Percentiles rank a stretch among this genome's conserved stretches.
These are phyloP conservation scores for Lachnellula arida DNA, from an alignment of 2,329 filamentous ascomycete genomes.

Conservation along the genomic window DNA sequence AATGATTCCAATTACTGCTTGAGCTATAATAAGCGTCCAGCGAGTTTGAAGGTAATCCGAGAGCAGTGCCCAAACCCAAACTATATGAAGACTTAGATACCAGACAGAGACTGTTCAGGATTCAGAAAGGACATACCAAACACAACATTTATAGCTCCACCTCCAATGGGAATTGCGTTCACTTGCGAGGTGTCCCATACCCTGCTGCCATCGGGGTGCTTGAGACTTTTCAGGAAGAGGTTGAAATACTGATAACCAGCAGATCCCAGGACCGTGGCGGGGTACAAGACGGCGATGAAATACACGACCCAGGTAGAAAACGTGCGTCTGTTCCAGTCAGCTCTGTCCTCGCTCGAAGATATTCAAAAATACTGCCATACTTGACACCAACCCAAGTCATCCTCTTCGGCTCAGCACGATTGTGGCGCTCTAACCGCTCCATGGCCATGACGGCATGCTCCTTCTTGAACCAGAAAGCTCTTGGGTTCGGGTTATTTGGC, in stretches of 20 bases:
- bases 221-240: slow-evolving; percentile 39
- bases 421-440: slow-evolving; percentile 40
- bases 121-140: slow-evolving; percentile 25
- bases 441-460: slow-evolving; percentile 40
- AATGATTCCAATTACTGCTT: slow-evolving; percentile 43
- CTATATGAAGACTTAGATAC: slow-evolving; percentile 17
- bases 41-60: slow-evolving; percentile 46
- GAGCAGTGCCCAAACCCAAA: slow-evolving; percentile 50
- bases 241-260: slow-evolving; percentile 45
- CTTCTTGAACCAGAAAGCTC: slow-evolving; percentile 43
- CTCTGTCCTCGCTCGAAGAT: slow-evolving; percentile 4
- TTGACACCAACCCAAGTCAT: slow-evolving; percentile 39
- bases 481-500: slow-evolving; percentile 29
- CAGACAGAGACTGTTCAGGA: neutral
- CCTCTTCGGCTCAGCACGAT: slow-evolving; percentile 41
- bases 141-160: slow-evolving; percentile 43
- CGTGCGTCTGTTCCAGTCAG: slow-evolving; percentile 33
- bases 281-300: slow-evolving; percentile 42
- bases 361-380: neutral
- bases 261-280: slow-evolving; percentile 41
- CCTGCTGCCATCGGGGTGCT: slow-evolving; percentile 35
- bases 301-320: slow-evolving; percentile 42
- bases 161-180: slow-evolving; percentile 46
- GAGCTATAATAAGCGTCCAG: slow-evolving; percentile 46
- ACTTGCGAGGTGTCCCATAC: slow-evolving; percentile 41